phyloP scores from a whole-genome alignment of 2,329 filamentous ascomycete species.

The Calonectria pseudoturangicola region DNA sequence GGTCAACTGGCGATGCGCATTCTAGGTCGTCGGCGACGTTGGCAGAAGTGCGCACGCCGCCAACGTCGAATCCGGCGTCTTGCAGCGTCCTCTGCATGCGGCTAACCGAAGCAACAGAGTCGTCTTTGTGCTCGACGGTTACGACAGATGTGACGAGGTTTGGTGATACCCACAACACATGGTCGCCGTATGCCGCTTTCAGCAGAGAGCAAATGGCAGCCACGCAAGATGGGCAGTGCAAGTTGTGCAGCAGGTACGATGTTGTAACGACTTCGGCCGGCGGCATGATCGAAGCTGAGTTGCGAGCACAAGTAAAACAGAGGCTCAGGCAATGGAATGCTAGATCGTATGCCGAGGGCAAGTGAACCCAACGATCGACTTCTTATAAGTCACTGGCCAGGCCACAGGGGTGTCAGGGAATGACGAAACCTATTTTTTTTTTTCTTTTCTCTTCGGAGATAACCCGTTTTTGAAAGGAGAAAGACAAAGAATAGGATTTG shows the following conservation, averaged over 20 bases:
- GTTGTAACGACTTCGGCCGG: constrained; percentile 66
- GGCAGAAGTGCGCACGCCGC: constrained; percentile 65
- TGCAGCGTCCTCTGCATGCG: constrained; percentile 69
- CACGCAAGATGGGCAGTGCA: constrained; percentile 87
- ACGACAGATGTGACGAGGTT: constrained; percentile 84
- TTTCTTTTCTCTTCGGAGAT: neutral
- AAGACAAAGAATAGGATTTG: constrained; percentile 11
- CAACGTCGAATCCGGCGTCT: constrained; percentile 76
- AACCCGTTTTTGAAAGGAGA: neutral
- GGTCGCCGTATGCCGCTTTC: constrained; percentile 65
- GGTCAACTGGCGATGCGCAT: constrained; percentile 47
- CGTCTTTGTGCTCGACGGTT: constrained; percentile 72
- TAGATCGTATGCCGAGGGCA: constrained; percentile 4
- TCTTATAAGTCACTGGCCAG: constrained; percentile 30
- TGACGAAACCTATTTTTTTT: neutral
- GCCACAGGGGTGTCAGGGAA: neutral
- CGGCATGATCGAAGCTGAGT: constrained; percentile 50
- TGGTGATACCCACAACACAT: constrained; percentile 76
- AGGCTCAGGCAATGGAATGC: constrained; percentile 14
- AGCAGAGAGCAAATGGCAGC: constrained; percentile 78
- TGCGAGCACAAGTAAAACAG: constrained; percentile 23
- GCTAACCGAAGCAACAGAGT: constrained; percentile 64
- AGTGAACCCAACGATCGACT: constrained; percentile 7
- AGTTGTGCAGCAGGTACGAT: constrained; percentile 81
- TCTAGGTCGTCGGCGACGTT: constrained; percentile 56